Conservation (phyloP, 768 basidiomycete genomes). For the Tulasnella sp. region DNA sequence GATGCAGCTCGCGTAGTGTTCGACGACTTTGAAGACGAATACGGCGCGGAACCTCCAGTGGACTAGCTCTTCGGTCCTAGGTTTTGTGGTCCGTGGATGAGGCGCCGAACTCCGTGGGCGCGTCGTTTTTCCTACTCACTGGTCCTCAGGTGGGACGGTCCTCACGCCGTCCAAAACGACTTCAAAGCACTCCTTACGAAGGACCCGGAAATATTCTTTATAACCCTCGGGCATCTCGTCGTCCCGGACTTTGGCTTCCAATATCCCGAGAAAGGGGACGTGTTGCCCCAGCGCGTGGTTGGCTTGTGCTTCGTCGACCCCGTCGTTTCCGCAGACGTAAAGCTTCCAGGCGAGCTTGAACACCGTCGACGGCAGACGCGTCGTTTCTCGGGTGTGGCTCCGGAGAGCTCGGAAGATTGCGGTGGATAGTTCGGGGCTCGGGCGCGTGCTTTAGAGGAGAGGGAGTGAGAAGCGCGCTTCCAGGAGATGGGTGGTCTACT, state of each 20-base stretch:
- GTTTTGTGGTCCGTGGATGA: no score
- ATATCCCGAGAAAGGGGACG: neutral
- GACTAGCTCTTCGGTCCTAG: neutral
- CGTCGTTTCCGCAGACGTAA: neutral
- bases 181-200: neutral
- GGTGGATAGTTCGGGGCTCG: neutral
- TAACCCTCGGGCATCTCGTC: neutral
- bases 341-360: neutral
- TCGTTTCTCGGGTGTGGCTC: neutral
- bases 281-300: neutral
- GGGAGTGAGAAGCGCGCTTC: neutral
- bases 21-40: neutral
- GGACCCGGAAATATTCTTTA: neutral
- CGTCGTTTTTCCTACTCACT: neutral
- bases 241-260: neutral
- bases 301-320: neutral
- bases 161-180: neutral
- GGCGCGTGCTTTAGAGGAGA: neutral
- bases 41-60: neutral
- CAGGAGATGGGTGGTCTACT: neutral
- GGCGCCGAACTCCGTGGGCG: no score
- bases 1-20: neutral
- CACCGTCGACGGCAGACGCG: neutral
- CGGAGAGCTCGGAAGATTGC: neutral
- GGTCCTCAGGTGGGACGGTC: neutral